Base-by-base conservation (phyloP, 2,329 filamentous ascomycete genomes). In the Cladosporium phlei region DNA sequence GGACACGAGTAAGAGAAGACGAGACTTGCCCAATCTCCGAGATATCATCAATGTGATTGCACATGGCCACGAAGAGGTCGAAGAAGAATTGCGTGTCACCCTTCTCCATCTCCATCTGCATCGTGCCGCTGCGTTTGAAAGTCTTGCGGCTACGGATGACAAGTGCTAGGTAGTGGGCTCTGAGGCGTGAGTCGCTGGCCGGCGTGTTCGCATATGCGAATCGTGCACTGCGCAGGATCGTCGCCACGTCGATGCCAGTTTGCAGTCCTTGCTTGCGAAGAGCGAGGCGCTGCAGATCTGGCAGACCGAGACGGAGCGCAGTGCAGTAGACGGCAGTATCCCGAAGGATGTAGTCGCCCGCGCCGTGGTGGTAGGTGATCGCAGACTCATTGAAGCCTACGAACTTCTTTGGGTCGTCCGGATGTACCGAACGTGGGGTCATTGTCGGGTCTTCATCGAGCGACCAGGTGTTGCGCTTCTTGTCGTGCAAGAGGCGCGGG, bases 31-130 rank as follows among this genome's bases (percentile, higher is more conserved):
- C 85, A 70, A 88, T 82, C 67, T 93, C 88, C 72, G 88, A 85
- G 72, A 96, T 82, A 71, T 96, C 90, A 79, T 96, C 90, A 65
- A 96, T 85, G 75, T 95, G 90, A 74, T 95, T 96, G 78, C 88
- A 95, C 85, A 96, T 87, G 63, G 90, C 90, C 66, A 96, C 90
- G 70, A 96, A 97, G 70, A 97, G 77, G 78, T 96, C 90, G 74
- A 97, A 97, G 79, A 93, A 96, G 73, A 96, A 78, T 78, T 90
- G 90, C 47, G 59, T 61, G 72, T 78, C 89, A 68, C 90, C 89
- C 70, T 82, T 82, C 76, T 95, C 88, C 90, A 97, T 96, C 76
- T 96, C 90, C 75, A 86, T 85, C 79, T 96, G 90, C 89, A 96
- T 95, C 70, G 90, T 96, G 72, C 90, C 90, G 75, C 89, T 95